A percentile compares a stretch with the other conserved stretches of the same genome.
phyloP scores from a whole-genome alignment of 2,329 filamentous ascomycete genomes.

The Xylaria sp. region DNA sequence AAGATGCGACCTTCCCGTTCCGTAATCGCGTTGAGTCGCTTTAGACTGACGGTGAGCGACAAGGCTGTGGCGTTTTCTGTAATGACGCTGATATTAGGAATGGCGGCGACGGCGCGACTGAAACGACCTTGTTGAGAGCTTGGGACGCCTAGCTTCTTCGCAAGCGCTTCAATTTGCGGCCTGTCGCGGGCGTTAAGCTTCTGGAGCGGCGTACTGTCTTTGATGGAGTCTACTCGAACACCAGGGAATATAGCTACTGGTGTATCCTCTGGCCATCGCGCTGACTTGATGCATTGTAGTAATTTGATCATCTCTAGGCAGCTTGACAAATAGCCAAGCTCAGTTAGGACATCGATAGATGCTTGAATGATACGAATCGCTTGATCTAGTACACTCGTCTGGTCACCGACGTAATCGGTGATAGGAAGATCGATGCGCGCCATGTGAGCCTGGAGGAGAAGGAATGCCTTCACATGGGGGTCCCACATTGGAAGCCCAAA shows the following conservation, averaged over 20 bases:
- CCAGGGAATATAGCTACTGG: constrained; percentile 81
- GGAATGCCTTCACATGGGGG: constrained; percentile 94
- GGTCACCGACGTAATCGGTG: constrained; percentile 95
- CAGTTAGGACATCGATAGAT: constrained; percentile 89
- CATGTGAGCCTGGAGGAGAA: constrained; percentile 94
- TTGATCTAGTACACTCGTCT: constrained; percentile 88
- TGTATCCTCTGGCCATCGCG: constrained; percentile 85
- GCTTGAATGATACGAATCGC: constrained; percentile 97
- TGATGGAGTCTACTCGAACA: constrained; percentile 56
- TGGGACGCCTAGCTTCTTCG: constrained; percentile 58
- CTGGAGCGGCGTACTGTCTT: constrained; percentile 46
- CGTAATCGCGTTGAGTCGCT: constrained; percentile 68
- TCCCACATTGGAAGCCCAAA: constrained; percentile 94
- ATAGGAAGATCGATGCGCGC: constrained; percentile 91
- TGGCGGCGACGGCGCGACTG: constrained; percentile 62
- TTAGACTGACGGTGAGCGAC: constrained; percentile 67
- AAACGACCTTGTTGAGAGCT: constrained; percentile 53
- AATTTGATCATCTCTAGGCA: constrained; percentile 82
- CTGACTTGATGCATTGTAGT: constrained; percentile 90
- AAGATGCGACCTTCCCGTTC: constrained; percentile 77
- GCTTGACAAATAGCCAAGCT: constrained; percentile 80
- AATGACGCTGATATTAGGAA: constrained; percentile 72
- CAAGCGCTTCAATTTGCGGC: constrained; percentile 46
- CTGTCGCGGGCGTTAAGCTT: constrained; percentile 41
- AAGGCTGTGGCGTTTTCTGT: constrained; percentile 65